These are phyloP conservation scores for Sequoiadendron giganteum DNA, from an alignment of 75 land plant species.

Conservation along the genomic window DNA sequence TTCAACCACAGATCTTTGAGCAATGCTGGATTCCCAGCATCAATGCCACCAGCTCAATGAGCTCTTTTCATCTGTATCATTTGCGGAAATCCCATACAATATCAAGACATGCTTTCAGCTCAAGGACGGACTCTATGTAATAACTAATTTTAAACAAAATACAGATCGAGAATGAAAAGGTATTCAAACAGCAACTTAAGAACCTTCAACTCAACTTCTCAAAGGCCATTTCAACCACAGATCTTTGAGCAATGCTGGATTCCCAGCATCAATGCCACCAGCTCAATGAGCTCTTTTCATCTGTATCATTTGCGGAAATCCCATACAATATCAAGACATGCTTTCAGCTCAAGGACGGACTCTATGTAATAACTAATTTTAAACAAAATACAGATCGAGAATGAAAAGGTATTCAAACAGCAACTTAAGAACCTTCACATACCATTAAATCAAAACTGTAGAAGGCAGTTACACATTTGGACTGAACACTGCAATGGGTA, in stretches of 20 bases:
- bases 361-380: background rate
- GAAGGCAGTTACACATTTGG: background rate
- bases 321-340: background rate
- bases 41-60: background rate
- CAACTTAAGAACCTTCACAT: background rate
- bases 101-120: background rate
- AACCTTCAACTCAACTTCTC: background rate
- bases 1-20: background rate
- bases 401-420: background rate
- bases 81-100: background rate
- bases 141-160: background rate
- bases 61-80: background rate
- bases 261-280: background rate
- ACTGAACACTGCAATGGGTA: background rate
- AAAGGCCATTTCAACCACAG: background rate
- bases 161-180: background rate
- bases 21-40: background rate
- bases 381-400: background rate
- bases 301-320: background rate
- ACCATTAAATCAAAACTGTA: background rate
- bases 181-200: background rate
- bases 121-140: background rate
- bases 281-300: background rate
- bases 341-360: background rate
- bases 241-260: background rate